Evolutionary conservation across 768 basidiomycete species (phyloP).

Genomic region (Suillus occidentalis): DNA sequence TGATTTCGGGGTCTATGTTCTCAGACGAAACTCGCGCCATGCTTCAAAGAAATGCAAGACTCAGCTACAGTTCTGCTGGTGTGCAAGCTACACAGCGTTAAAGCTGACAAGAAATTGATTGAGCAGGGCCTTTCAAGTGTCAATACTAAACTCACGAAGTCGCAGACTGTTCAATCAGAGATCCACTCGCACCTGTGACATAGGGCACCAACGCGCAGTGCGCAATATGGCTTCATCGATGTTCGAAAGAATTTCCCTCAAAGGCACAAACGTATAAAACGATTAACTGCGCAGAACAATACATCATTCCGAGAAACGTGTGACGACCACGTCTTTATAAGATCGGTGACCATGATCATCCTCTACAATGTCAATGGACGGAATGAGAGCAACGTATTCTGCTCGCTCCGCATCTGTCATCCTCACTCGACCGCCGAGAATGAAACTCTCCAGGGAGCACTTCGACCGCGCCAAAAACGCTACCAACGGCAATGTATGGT

Average conservation of each 20-base stretch:
- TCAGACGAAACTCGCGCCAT: background rate
- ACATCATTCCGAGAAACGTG: background rate
- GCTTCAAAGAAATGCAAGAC: no score
- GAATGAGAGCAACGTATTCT: slow-evolving; percentile 17
- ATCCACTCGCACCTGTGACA: slow-evolving; percentile 24
- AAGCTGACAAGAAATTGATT: slow-evolving; percentile 14
- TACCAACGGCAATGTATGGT: slow-evolving; percentile 7
- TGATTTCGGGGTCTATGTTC: background rate
- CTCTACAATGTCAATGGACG: slow-evolving; percentile 9
- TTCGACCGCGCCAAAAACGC: slow-evolving; percentile 9
- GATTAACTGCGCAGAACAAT: background rate
- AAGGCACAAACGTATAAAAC: background rate
- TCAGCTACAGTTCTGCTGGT: no score
- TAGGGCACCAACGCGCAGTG: slow-evolving; percentile 32
- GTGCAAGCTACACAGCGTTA: slow-evolving; percentile 10
- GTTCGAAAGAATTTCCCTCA: background rate
- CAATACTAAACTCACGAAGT: slow-evolving; percentile 11
- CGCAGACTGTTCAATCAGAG: slow-evolving; percentile 20
- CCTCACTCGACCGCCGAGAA: slow-evolving; percentile 8
- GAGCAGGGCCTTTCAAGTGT: background rate
- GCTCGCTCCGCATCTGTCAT: slow-evolving; percentile 15
- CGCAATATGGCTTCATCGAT: slow-evolving; percentile 24
- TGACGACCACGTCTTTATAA: background rate
- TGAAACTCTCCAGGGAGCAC: no score
- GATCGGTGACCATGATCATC: background rate